A percentile compares a stretch with the other conserved stretches of the same genome.
phyloP scores from a whole-genome alignment of 176 grass and related monocot species.

The Oryza coarctata region DNA sequence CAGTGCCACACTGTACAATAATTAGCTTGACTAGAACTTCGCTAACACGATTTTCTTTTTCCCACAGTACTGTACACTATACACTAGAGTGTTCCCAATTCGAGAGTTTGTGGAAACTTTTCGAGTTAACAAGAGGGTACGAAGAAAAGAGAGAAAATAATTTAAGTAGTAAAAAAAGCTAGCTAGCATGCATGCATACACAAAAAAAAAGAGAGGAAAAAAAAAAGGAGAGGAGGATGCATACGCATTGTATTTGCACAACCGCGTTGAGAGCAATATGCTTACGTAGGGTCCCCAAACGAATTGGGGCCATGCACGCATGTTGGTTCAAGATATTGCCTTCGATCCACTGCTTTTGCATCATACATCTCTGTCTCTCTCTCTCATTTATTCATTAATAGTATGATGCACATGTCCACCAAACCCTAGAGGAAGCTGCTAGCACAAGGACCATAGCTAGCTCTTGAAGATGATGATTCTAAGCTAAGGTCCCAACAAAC shows the following conservation, averaged over 20 bases:
- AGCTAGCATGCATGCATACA: background rate
- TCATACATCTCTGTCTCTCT: background rate
- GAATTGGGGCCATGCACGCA: background rate
- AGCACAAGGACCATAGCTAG: background rate
- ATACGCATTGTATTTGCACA: background rate
- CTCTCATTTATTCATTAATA: background rate
- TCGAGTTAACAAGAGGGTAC: background rate
- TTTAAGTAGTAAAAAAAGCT: no score
- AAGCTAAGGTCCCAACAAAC: constrained; percentile 7
- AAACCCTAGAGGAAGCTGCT: background rate
- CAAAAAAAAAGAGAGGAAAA: background rate
- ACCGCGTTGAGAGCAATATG: background rate
- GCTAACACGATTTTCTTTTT: background rate
- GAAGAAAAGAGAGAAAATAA: background rate
- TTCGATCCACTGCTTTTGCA: background rate
- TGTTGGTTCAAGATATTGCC: background rate
- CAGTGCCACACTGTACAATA: no score
- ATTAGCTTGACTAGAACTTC: background rate
- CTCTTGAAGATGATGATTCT: background rate
- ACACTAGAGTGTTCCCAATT: background rate
- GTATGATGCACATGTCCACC: background rate
- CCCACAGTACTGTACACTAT: background rate
- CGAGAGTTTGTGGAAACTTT: background rate
- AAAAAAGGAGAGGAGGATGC: background rate
- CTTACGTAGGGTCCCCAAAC: background rate